Conservation (phyloP, 2,329 filamentous ascomycete species). For the Fusarium sp. region DNA sequence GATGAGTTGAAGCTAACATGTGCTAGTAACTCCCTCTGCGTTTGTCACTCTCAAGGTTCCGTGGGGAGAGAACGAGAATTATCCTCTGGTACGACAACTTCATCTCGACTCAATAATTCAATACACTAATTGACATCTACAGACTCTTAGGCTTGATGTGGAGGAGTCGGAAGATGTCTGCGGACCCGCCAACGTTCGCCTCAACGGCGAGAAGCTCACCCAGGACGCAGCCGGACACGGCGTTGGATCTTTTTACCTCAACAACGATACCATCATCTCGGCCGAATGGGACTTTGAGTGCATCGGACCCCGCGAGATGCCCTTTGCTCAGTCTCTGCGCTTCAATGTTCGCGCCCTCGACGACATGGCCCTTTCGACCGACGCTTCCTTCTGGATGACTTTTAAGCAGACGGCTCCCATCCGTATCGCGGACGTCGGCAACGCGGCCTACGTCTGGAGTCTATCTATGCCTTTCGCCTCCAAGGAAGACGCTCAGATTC, state of each 20-base stretch:
- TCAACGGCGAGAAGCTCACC: conserved; percentile 58
- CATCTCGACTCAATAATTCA: neutral
- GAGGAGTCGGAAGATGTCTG: conserved; percentile 59
- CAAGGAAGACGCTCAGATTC: conserved; percentile 23
- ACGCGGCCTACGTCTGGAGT: conserved; percentile 48
- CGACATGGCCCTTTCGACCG: conserved; percentile 51
- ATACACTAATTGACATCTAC: conserved; percentile 12
- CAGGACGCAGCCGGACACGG: conserved; percentile 56
- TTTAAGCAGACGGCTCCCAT: conserved; percentile 61
- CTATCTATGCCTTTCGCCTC: conserved; percentile 39
- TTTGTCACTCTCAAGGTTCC: conserved; percentile 40
- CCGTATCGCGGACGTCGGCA: conserved; percentile 57
- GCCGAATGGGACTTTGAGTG: conserved; percentile 63
- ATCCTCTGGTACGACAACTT: conserved; percentile 39
- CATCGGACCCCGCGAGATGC: conserved; percentile 51
- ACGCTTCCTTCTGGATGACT: conserved; percentile 55
- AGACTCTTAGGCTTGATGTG: conserved; percentile 59
- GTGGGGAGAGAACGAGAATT: conserved; percentile 17
- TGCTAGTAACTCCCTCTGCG: conserved; percentile 27
- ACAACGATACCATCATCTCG: conserved; percentile 53
- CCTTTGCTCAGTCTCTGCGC: conserved; percentile 58
- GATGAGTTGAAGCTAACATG: neutral
- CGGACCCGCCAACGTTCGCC: conserved; percentile 58
- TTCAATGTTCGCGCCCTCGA: conserved; percentile 58
- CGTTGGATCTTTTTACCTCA: conserved; percentile 55